Conservation (phyloP, 108 stramenopile species). For the Nannochloropsis gaditana region DNA sequence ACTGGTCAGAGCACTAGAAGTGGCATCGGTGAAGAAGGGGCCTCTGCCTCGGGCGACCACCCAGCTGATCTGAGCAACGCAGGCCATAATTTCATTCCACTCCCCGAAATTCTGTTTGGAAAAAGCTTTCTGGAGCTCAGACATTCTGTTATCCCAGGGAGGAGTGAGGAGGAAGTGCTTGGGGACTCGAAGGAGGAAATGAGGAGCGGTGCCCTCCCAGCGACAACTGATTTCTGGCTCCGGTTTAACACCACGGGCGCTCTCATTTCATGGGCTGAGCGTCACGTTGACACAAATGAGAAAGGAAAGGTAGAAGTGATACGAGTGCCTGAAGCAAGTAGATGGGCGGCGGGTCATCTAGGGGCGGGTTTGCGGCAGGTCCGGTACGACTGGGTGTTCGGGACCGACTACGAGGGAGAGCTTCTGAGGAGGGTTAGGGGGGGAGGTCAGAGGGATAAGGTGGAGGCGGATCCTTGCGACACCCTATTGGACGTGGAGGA, state of each 20-base stretch:
- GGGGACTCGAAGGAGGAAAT: neutral
- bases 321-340: neutral
- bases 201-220: neutral
- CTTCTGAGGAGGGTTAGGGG: neutral
- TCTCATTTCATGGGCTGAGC: neutral
- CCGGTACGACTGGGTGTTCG: conserved; percentile 17
- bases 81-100: neutral
- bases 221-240: neutral
- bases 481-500: neutral
- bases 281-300: neutral
- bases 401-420: conserved; percentile 2
- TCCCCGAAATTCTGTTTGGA: neutral
- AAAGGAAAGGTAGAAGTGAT: neutral
- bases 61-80: neutral
- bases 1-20: neutral
- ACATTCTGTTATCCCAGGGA: neutral
- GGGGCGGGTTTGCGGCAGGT: neutral
- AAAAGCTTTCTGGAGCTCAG: neutral
- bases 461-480: conserved; percentile 5
- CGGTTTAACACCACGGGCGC: conserved; percentile 16
- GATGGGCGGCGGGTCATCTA: neutral
- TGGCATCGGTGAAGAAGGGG: neutral
- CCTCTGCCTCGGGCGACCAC: neutral
- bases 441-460: neutral
- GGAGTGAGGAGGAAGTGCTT: neutral